Conservation (phyloP, 345 rosid genomes). For the Cardamine chenopodiifolia region DNA sequence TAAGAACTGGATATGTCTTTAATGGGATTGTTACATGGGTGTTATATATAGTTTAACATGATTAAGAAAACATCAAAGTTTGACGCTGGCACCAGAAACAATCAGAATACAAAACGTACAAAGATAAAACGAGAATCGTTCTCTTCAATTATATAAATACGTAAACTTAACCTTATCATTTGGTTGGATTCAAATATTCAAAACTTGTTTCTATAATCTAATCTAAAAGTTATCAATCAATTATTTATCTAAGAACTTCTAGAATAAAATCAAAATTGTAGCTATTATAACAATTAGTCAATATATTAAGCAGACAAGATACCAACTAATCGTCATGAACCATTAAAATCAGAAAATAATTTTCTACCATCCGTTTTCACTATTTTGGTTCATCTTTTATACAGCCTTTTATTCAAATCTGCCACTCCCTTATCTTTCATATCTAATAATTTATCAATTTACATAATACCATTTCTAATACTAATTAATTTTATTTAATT, state of each 20-base stretch:
- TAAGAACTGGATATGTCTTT: not conserved
- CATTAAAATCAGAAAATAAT: not conserved
- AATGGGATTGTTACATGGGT: not conserved
- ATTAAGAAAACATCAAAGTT: not conserved
- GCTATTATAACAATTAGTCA: not conserved
- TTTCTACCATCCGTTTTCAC: not conserved
- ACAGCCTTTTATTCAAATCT: constrained; percentile 9
- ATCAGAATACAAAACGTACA: constrained; percentile 25
- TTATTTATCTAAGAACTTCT: not conserved
- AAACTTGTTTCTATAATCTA: not conserved
- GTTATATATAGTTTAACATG: not conserved
- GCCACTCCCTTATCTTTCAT: constrained; percentile 13
- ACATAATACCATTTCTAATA: not conserved
- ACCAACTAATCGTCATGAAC: constrained; percentile 19
- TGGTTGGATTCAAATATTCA: constrained; percentile 17
- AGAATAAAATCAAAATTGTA: not conserved
- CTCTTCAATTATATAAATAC: constrained; percentile 7
- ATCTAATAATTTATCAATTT: not conserved
- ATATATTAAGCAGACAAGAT: constrained; percentile 6
- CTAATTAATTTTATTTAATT: not conserved
- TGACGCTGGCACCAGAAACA: constrained; percentile 18
- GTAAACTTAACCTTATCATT: constrained; percentile 27
- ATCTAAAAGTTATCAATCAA: constrained; percentile 27
- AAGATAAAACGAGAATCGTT: constrained; percentile 17
- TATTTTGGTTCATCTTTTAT: constrained; percentile 9